Base-by-base conservation (phyloP, 176 grass and related monocot genomes). In the Eleusine indica region DNA sequence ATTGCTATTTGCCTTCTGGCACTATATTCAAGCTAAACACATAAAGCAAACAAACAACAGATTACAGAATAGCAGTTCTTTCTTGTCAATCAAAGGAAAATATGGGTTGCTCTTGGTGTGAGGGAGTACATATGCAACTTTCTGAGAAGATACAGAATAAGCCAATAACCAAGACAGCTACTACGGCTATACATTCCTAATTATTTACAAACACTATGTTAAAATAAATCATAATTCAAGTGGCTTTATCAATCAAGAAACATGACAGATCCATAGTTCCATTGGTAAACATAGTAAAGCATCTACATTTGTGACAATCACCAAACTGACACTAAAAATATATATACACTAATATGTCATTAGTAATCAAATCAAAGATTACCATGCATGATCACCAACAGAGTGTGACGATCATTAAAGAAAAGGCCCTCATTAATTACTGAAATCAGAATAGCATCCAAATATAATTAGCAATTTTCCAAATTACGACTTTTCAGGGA, bases 291-390 rank as follows among this genome's bases (percentile, higher is more conserved):
- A 75, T 54, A 75, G 35, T 28, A 56, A 53, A 75, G 21, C 13
- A 30, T 30, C 11, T 67, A 47, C 63, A 57, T 66, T 6, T 56
- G 43, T 32, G 4, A 17, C 74, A 22, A 74, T 65, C 21, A 75
- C 25, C 19, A 11, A 80, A 42, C 25, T 35, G 53, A 43, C 65
- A 74, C 35, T 52, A 38, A 18, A 61, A 56, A 19, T 70, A 29
- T 10, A n/a, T 44, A 40, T 19, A 61, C 39, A 44, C 39, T 18
- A 54, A 18, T 2, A 15, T 4, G 32, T 68, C 19, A 76, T 66
- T 19, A 57, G 12, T n/a, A 80, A 80, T 35, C 43, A 66, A 80
- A 60, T 80, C 63, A 73, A 75, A 75, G 44, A 79, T 67, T 17
- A 37, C 6, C 6, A 42, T 65, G 15, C 25, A 38, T 4, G 41